These are phyloP conservation scores for Funneliformis mosseae DNA, from an alignment of 192 early-diverging fungal species.

Conservation along the genomic window DNA sequence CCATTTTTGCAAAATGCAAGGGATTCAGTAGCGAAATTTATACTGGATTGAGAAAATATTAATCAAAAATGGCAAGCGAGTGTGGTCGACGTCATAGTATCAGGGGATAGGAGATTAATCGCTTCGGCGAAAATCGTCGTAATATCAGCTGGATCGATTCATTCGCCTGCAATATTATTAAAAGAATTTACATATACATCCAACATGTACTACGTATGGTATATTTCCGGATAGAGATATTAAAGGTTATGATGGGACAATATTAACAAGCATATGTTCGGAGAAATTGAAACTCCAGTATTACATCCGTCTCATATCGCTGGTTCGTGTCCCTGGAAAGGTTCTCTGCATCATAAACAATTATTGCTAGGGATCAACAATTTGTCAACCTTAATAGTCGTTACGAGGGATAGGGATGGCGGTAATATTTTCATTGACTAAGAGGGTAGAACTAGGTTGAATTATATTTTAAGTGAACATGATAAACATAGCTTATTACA, in stretches of 20 bases:
- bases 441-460: slow-evolving; percentile 47
- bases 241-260: slow-evolving; percentile 54
- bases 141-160: slow-evolving; percentile 62
- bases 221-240: slow-evolving; percentile 53
- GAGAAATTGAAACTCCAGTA: slow-evolving; percentile 60
- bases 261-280: slow-evolving; percentile 65
- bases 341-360: slow-evolving; percentile 53
- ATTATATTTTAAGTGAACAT: slow-evolving; percentile 55
- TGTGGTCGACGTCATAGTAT: slow-evolving; percentile 54
- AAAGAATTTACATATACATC: slow-evolving; percentile 66
- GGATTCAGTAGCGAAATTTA: slow-evolving; percentile 62
- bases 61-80: slow-evolving; percentile 51
- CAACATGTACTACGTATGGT: slow-evolving; percentile 59
- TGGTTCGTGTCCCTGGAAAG: slow-evolving; percentile 50
- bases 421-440: slow-evolving; percentile 49
- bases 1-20: slow-evolving; percentile 75
- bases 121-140: slow-evolving; percentile 61
- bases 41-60: slow-evolving; percentile 59
- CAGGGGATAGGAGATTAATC: slow-evolving; percentile 38
- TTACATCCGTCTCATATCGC: slow-evolving; percentile 55
- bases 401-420: slow-evolving; percentile 63
- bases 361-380: slow-evolving; percentile 53
- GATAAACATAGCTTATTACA: slow-evolving; percentile 50
- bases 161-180: slow-evolving; percentile 64
- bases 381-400: slow-evolving; percentile 51